Base-by-base conservation (phyloP, 208 protist genomes). In the Strigomonas galati region DNA sequence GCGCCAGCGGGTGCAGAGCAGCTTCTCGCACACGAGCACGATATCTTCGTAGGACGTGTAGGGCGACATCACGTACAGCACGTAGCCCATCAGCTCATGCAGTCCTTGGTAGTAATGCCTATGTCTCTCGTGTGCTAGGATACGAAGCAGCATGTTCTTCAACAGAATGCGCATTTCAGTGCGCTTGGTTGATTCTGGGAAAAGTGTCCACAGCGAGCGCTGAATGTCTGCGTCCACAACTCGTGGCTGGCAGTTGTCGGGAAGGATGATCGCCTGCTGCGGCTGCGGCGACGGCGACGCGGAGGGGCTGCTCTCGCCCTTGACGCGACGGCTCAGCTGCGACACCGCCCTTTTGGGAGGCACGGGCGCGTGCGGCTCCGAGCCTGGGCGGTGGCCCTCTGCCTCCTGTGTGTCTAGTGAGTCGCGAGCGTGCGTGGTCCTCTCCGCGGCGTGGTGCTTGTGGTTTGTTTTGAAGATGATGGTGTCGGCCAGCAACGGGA, bases 21-120 rank as follows among this genome's bases (percentile, higher is more conserved):
- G 67, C 31, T 60, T 46, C 61, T 82, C 72, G 67, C 86, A 93
- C 46, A 95, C 75, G 23, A 78, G 66, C 43, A 84, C 70, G 6
- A 85, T 65, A 10, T 81, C 71, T 59, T 91, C 77, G 37, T 51
- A 28, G 6, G 69, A 49, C 10, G 70, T 52, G 40, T 77, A 55
- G 3, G 78, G 79, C 28, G 62, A 68, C 65, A 92, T 69, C 23
- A 82, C 71, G 66, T 87, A 92, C 82, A 93, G 79, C 28, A 93
- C 67, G 61, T 84, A 93, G 30, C 86, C 90, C 60, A 95, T 78
- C 17, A 95, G 65, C 68, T 95, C 90, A 58, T 95, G 84, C 61
- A 95, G 72, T 0, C 90, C 90, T 70, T 95, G 90, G 27, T 91
- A 93, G 67, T 95, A 95, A 72, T 85, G n/a, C 32, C 71, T 70